Conservation (phyloP, 2,329 filamentous ascomycete species). For the Apiospora sp. region DNA sequence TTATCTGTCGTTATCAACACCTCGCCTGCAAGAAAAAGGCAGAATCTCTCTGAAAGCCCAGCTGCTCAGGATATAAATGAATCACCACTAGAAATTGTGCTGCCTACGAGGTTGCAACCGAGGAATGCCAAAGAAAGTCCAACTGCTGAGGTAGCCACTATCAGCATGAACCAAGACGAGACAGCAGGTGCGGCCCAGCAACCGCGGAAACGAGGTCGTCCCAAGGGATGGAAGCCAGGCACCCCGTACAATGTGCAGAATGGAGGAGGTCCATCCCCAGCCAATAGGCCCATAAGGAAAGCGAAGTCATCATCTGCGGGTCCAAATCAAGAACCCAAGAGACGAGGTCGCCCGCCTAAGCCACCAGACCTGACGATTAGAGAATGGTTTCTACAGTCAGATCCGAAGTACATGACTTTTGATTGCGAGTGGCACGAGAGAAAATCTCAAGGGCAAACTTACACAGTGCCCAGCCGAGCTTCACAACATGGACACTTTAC, state of each 20-base stretch:
- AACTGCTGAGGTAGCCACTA: neutral
- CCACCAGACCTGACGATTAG: conserved; percentile 47
- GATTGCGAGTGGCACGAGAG: conserved; percentile 63
- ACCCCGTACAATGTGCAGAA: conserved; percentile 40
- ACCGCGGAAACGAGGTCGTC: conserved; percentile 52
- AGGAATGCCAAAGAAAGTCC: neutral
- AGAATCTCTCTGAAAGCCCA: neutral
- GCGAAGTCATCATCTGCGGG: conserved; percentile 34
- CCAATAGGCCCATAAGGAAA: conserved; percentile 26
- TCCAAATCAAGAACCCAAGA: conserved; percentile 30
- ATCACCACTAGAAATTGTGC: neutral
- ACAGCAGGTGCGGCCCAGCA: conserved; percentile 28
- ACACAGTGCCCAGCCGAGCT: conserved; percentile 63
- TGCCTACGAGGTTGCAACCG: neutral
- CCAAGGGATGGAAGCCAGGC: conserved; percentile 55
- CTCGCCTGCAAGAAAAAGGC: conserved; percentile 26
- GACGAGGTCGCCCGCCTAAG: conserved; percentile 51
- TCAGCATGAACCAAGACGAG: conserved; percentile 27
- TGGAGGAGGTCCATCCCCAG: conserved; percentile 34
- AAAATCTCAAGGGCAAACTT: conserved; percentile 27
- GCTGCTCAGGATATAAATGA: conserved; percentile 21
- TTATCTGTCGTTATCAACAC: conserved; percentile 40
- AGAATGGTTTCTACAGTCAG: conserved; percentile 50
- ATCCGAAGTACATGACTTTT: conserved; percentile 59
- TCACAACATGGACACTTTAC: conserved; percentile 67